A percentile compares a stretch with the other conserved stretches of the same genome.
phyloP scores from a whole-genome alignment of 768 basidiomycete genomes.

The Austroboletus eburneus region DNA sequence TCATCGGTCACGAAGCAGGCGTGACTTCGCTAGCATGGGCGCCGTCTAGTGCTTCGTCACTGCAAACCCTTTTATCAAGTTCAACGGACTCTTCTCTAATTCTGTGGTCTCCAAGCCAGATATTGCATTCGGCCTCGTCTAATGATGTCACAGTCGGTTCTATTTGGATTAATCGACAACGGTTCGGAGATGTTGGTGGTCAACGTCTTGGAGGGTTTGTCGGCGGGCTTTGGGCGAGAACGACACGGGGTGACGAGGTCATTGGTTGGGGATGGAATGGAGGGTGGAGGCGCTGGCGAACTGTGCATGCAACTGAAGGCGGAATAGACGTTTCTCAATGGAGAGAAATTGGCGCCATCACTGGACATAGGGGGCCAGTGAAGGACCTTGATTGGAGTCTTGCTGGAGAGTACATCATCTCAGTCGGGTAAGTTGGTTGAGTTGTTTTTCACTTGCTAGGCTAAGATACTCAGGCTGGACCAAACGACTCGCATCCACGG shows the following conservation, averaged over 20 bases:
- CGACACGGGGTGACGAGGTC: slow-evolving; percentile 48
- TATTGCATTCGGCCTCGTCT: slow-evolving; percentile 32
- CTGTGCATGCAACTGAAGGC: slow-evolving; percentile 22
- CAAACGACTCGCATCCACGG: slow-evolving; percentile 92
- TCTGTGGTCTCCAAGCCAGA: slow-evolving; percentile 80
- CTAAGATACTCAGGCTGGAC: slow-evolving; percentile 55
- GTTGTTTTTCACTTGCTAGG: not conserved
- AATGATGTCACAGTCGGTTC: slow-evolving; percentile 42
- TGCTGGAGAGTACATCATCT: slow-evolving; percentile 78
- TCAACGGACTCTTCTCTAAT: slow-evolving; percentile 96
- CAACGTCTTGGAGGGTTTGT: slow-evolving; percentile 90
- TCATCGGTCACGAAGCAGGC: slow-evolving; percentile 94
- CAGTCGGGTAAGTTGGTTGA: slow-evolving; percentile 59
- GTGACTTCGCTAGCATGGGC: slow-evolving; percentile 89
- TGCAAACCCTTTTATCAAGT: slow-evolving; percentile 72
- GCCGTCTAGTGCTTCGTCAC: slow-evolving; percentile 34
- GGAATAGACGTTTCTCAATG: slow-evolving; percentile 46
- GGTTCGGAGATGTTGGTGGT: slow-evolving; percentile 94
- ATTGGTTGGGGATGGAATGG: slow-evolving; percentile 94
- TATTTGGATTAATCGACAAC: slow-evolving; percentile 86
- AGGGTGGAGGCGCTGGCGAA: slow-evolving; percentile 86
- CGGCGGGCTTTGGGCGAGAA: slow-evolving; percentile 75
- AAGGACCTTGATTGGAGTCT: slow-evolving; percentile 86
- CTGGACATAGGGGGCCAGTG: slow-evolving; percentile 82
- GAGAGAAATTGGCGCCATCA: slow-evolving; percentile 73